Evolutionary conservation across 345 rosid species (phyloP).

Genomic region (Populus ilicifolia): DNA sequence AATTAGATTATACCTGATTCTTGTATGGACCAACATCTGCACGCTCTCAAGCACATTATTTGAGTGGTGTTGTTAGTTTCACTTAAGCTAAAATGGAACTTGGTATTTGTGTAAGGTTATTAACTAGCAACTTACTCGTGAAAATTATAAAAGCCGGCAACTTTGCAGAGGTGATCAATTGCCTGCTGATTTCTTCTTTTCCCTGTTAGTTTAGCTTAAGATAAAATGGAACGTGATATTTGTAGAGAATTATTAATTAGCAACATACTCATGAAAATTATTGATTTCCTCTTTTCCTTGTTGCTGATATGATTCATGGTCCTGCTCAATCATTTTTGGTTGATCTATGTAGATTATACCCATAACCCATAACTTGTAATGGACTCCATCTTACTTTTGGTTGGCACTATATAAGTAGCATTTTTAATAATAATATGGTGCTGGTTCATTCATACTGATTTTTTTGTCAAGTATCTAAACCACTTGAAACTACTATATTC

Average conservation of each 20-base stretch:
- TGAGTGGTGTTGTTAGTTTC: not conserved
- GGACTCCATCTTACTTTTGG: not conserved
- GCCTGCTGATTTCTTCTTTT: too few species aligned
- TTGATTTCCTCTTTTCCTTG: constrained; percentile 37
- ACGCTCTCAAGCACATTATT: not conserved
- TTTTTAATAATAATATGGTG: not conserved
- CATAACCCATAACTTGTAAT: not conserved
- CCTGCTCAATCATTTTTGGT: not conserved
- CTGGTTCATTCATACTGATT: not conserved
- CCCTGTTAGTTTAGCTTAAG: not conserved
- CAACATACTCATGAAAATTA: not conserved
- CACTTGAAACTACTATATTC: too few species aligned
- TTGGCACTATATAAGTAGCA: not conserved
- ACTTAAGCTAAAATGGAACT: not conserved
- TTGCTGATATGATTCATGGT: constrained; percentile 7
- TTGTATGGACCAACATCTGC: not conserved
- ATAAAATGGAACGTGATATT: not conserved
- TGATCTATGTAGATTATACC: not conserved
- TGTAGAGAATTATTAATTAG: not conserved
- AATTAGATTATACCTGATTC: not conserved
- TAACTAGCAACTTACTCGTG: too few species aligned
- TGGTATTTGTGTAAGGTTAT: not conserved
- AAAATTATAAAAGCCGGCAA: too few species aligned
- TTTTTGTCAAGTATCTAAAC: not conserved
- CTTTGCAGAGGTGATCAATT: too few species aligned